Conservation (phyloP, 352 stramenopile genomes). For the Globisporangium parvum region DNA sequence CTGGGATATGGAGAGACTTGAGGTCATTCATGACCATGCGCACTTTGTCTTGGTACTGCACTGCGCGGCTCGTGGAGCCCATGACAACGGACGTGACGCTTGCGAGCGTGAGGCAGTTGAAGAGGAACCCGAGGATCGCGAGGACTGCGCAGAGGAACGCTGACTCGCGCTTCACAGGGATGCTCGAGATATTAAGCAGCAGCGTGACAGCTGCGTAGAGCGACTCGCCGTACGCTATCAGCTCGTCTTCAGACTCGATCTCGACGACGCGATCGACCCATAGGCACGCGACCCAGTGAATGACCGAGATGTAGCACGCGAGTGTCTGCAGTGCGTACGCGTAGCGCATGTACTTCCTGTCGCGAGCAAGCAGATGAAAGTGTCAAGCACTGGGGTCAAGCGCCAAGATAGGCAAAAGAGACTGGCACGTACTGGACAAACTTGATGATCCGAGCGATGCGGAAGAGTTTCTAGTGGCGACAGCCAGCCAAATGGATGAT, state of each 20-base stretch:
- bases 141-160: constrained; percentile 35
- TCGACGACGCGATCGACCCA: constrained; percentile 34
- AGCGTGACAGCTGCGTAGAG: constrained; percentile 39
- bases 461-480: constrained; percentile 58
- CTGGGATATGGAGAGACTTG: constrained; percentile 48
- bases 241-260: constrained; percentile 22
- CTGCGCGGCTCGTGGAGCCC: constrained; percentile 32
- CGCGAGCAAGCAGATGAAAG: neutral
- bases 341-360: constrained; percentile 61
- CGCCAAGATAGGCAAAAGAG: neutral
- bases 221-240: constrained; percentile 41
- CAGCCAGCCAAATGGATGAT: neutral
- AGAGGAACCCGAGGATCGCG: constrained; percentile 40
- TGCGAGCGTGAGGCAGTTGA: constrained; percentile 41
- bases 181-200: constrained; percentile 44
- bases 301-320: constrained; percentile 44
- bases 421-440: constrained; percentile 42
- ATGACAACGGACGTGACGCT: constrained; percentile 50
- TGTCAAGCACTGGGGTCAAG: neutral
- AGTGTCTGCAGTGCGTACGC: constrained; percentile 52
- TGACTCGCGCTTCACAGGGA: constrained; percentile 27
- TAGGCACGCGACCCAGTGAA: constrained; percentile 59
- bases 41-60: constrained; percentile 62
- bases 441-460: constrained; percentile 48
- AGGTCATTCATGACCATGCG: constrained; percentile 57